phyloP scores from a whole-genome alignment of 169 alveolate species.

The Plasmodium vivax region DNA sequence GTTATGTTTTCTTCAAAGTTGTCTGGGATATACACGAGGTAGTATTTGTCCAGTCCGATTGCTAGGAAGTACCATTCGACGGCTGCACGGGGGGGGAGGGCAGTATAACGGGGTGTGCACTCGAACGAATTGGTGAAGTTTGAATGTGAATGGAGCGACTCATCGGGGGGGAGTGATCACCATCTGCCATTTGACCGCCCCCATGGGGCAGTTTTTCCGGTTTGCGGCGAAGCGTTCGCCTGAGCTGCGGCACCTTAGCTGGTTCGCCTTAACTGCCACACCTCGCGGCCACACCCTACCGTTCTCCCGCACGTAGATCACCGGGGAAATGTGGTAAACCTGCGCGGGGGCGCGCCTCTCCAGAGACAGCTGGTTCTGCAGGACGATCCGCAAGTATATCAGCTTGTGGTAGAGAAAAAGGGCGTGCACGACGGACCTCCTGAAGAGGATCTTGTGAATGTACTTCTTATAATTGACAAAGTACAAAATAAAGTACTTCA shows the following conservation, averaged over 20 bases:
- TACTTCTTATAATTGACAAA: slow-evolving; percentile 68
- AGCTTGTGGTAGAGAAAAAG: slow-evolving; percentile 53
- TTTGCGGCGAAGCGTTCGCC: not conserved
- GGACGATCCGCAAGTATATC: slow-evolving; percentile 39
- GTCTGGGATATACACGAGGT: slow-evolving; percentile 59
- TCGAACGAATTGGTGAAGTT: not conserved
- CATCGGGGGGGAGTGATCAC: no score
- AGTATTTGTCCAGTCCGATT: slow-evolving; percentile 40
- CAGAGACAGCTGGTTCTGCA: slow-evolving; percentile 61
- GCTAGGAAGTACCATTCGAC: slow-evolving; percentile 67
- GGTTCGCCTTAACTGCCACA: no score
- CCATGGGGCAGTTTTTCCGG: not conserved
- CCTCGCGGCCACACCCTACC: not conserved
- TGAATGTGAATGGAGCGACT: not conserved
- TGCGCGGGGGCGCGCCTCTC: slow-evolving; percentile 6
- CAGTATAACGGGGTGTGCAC: not conserved
- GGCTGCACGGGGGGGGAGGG: not conserved
- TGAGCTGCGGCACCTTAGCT: not conserved
- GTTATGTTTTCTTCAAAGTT: slow-evolving; percentile 58
- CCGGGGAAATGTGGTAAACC: slow-evolving; percentile 60
- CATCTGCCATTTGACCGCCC: not conserved
- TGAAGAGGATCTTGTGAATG: slow-evolving; percentile 62
- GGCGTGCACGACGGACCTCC: slow-evolving; percentile 55
- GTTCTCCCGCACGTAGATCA: slow-evolving; percentile 45
- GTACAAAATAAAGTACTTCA: slow-evolving; percentile 65